Percentiles rank a stretch among this genome's conserved stretches.
Conservation (phyloP, 768 basidiomycete genomes). For the Pleurotus giganteus region DNA sequence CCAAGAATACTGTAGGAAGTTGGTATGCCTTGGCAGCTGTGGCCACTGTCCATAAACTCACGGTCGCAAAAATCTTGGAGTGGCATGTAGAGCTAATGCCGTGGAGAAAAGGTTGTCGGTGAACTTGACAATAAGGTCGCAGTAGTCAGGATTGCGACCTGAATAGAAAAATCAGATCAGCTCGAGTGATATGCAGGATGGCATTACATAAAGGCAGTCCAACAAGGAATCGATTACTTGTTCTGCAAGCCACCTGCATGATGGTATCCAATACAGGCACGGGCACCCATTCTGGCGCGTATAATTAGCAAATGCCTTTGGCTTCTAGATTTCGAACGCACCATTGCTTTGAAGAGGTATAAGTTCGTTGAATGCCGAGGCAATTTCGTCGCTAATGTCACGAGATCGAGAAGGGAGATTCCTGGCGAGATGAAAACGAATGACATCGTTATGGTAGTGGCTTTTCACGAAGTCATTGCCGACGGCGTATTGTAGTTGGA, state of each 20-base stretch:
- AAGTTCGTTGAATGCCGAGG: neutral
- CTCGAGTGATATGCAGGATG: neutral
- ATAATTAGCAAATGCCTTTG: neutral
- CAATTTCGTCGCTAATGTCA: conserved; percentile 3
- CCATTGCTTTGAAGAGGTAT: neutral
- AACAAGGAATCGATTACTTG: conserved; percentile 8
- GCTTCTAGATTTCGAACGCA: neutral
- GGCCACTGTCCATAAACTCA: conserved; percentile 16
- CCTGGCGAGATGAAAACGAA: neutral
- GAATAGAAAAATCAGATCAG: neutral
- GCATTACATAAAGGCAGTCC: conserved; percentile 5
- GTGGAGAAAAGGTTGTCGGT: conserved; percentile 26
- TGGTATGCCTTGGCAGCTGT: neutral
- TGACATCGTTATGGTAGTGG: conserved; percentile 2
- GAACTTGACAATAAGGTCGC: conserved; percentile 27
- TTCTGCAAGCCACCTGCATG: conserved; percentile 2
- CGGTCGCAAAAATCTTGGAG: conserved; percentile 33
- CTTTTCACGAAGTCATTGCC: neutral
- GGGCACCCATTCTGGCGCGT: neutral
- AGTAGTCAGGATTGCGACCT: conserved; percentile 28
- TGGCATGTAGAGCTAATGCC: conserved; percentile 23
- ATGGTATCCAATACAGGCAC: neutral
- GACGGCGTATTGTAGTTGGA: neutral
- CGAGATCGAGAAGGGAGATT: neutral
- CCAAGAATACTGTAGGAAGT: conserved; percentile 9